These are phyloP conservation scores for Malbranchea cinnamomea DNA, from an alignment of 2,329 filamentous ascomycete species.

Conservation along the genomic window DNA sequence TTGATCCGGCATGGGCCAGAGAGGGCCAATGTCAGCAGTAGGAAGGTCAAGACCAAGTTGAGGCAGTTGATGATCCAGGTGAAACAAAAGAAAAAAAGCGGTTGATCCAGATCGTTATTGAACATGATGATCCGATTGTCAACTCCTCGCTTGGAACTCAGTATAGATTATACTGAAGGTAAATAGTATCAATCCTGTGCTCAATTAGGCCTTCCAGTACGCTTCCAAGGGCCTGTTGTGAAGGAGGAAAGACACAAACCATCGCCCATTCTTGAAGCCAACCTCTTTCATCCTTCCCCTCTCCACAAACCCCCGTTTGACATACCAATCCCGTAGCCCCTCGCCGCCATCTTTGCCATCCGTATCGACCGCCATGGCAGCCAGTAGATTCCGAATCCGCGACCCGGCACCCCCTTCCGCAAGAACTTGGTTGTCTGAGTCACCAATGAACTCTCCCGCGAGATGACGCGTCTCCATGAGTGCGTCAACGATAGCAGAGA, in stretches of 20 bases:
- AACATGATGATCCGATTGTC: no score
- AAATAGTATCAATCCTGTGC: no score
- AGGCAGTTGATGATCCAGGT: no score
- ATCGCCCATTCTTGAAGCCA: constrained; percentile 23
- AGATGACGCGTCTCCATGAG: constrained; percentile 15
- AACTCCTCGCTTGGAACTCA: no score
- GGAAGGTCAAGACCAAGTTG: no score
- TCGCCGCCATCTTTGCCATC: constrained; percentile 18
- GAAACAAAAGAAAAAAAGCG: no score
- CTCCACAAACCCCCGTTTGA: constrained; percentile 24
- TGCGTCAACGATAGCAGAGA: constrained; percentile 17
- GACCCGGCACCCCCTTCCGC: constrained; percentile 12
- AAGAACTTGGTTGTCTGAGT: constrained; percentile 7
- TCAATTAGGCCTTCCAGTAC: no score
- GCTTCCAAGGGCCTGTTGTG: no score
- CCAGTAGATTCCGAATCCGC: constrained; percentile 20
- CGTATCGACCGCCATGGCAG: constrained; percentile 25
- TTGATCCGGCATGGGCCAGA: no score
- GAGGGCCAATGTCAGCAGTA: no score
- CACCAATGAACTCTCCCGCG: constrained; percentile 10
- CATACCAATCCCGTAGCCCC: constrained; percentile 23
- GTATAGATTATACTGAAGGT: constrained; percentile 4
- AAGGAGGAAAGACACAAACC: constrained; percentile 20
- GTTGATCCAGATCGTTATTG: no score
- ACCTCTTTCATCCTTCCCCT: constrained; percentile 23